These are phyloP conservation scores for Microbotryum scabiosae DNA, from an alignment of 1,284 basidiomycete species.

Conservation along the genomic window DNA sequence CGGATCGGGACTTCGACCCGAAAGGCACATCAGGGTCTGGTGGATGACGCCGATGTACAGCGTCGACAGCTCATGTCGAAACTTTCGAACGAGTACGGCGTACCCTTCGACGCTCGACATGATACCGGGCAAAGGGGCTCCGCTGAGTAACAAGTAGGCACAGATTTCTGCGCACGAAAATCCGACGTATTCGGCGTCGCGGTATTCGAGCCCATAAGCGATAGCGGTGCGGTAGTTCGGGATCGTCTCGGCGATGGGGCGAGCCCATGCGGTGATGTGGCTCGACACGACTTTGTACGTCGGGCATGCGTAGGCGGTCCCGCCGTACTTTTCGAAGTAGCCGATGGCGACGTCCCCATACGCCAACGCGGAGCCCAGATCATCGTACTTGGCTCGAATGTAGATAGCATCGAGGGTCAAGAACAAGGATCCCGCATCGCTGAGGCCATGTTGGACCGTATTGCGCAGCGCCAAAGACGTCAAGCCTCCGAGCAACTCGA, in stretches of 20 bases:
- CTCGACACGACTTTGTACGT: slow-evolving; percentile 27
- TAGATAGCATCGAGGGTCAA: slow-evolving; percentile 25
- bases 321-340: slow-evolving; percentile 20
- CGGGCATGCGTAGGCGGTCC: slow-evolving; percentile 22
- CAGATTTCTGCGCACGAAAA: slow-evolving; percentile 23
- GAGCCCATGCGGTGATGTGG: slow-evolving; percentile 19
- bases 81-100: slow-evolving; percentile 27
- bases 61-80: slow-evolving; percentile 24
- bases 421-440: slow-evolving; percentile 21
- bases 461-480: slow-evolving; percentile 15
- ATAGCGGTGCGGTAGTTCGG: slow-evolving; percentile 12
- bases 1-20: slow-evolving; percentile 5
- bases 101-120: slow-evolving; percentile 24
- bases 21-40: slow-evolving; percentile 14
- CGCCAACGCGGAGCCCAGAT: slow-evolving; percentile 5
- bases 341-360: slow-evolving; percentile 19
- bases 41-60: slow-evolving; percentile 16
- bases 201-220: slow-evolving; percentile 20
- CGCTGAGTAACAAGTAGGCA: slow-evolving; percentile 8
- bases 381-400: slow-evolving; percentile 8
- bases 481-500: slow-evolving; percentile 25
- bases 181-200: slow-evolving; percentile 26
- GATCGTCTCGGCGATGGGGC: slow-evolving; percentile 9
- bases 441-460: slow-evolving; percentile 14
- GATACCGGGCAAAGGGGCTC: slow-evolving; percentile 9